Base-by-base conservation (phyloP, 345 rosid species). In the Noccaea caerulescens region DNA sequence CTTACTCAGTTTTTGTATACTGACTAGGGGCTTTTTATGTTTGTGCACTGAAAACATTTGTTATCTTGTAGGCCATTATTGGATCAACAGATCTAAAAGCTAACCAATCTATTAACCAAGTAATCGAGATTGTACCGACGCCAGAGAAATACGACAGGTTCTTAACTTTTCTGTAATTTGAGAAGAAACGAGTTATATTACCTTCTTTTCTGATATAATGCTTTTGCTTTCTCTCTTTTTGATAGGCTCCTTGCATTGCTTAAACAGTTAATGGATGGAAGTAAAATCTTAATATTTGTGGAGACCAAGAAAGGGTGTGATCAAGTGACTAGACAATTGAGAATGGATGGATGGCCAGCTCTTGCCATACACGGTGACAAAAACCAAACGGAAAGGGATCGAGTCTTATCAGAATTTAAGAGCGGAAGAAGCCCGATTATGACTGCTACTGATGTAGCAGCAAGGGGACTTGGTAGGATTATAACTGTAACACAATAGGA, bases 331-430 rank as follows among this genome's bases (percentile, higher is more conserved):
- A 85, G 88, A 76, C 97, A 93, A 77, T 76, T 93, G 78, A 91
- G 98, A 75, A 91, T 91, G 97, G 98, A 93, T 75, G 98, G 98
- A 58, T 93, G 98, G 98, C 96, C 96, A 56, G 98, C 97, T 39
- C 79, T 93, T 46, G 91, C 97, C 67, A 93, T 93, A 78, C 98
- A 93, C 75, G 98, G 98, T 69, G 98, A 93, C 83, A 93, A 93
- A 82, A 93, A 81, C 75, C 97, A 91, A 85, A 14, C 84, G 5
- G 98, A 93, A 85, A 86, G 98, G 80, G 98, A 93, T 68, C 82
- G 98, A 88, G 98, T 93, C 72, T 85, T 93, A 70, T 84, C 96
- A 14, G 98, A 93, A 72, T 93, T 93, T 84, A 93, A 84, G 77
- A 87, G 90, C 73, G 98, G 98, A 84, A 84, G 93, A 80, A 93